Base-by-base conservation (phyloP, 345 rosid species). In the Turritis glabra region DNA sequence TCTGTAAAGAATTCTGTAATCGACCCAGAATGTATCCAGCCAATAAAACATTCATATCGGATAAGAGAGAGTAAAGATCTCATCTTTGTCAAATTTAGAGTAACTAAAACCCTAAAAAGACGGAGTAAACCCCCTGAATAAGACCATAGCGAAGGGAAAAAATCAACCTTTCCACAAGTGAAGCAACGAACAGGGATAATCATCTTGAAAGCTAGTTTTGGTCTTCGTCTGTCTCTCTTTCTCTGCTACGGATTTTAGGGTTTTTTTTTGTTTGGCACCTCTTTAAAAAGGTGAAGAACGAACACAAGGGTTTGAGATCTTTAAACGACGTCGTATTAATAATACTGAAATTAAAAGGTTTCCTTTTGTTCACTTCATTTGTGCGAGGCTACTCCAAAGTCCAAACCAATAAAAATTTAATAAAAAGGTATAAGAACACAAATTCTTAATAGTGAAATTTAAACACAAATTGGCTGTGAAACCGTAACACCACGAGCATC, bases 131-230 rank as follows among this genome's bases (percentile, higher is more conserved):
- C 8, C 77, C 33, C 21, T 21, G 65, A 50, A 35, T 21, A 51
- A 62, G 35, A 64, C 10, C 26, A 41, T 5, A 58, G 38, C 9
- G 1, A 56, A 47, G 52, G 7, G 1, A 21, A 5, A 23, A 58
- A 38, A 46, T 19, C 5, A 22, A 79, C 82, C 79, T 79, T 79
- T 69, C 79, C 82, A 41, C 79, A 79, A 2, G 82, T 73, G 7
- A 79, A 79, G 61, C 82, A 79, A 18, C 82, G 79, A 68, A 79
- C 82, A 43, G 82, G 82, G 50, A 79, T 79, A 17, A 79, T 79
- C 79, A 79, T 79, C 62, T 73, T 78, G 64, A 22, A n/a, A n/a
- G 57, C 69, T 10, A 40, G 69, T 21, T 3, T 13, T 64, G 9
- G 32, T 56, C 67, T 48, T 25, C 14, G 9, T 52, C 38, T 22